Evolutionary conservation across 164 flowering plant genomes (phyloP).

Genomic region (Aristolochia fimbriata): DNA sequence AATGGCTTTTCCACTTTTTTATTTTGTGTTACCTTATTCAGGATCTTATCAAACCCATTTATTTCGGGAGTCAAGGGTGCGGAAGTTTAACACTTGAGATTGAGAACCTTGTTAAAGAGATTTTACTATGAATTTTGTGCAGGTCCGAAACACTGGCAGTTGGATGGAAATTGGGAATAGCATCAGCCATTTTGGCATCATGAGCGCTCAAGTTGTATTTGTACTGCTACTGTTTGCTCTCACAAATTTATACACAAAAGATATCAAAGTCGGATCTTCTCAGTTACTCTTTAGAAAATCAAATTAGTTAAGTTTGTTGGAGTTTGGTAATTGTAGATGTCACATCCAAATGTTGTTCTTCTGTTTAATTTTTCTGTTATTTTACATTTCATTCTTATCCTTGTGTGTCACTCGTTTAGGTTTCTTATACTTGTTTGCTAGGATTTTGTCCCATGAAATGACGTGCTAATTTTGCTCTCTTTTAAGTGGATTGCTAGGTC

Average conservation of each 20-base stretch:
- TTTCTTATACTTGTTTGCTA: too few species aligned
- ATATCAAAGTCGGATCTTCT: conserved; percentile 38
- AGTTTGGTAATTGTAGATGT: too few species aligned
- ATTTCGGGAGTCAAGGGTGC: too few species aligned
- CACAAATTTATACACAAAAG: conserved; percentile 77
- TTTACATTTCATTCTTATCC: too few species aligned
- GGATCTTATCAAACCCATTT: too few species aligned
- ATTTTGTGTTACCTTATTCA: too few species aligned
- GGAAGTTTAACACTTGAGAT: background rate
- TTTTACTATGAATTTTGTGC: conserved; percentile 2
- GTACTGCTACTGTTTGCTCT: conserved; percentile 85
- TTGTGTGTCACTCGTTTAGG: too few species aligned
- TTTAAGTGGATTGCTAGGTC: too few species aligned
- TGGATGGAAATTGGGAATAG: conserved; percentile 99
- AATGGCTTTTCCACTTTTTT: conserved; percentile 4
- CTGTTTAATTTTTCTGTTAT: too few species aligned
- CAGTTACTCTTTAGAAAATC: conserved; percentile 36
- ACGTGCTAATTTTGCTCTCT: too few species aligned
- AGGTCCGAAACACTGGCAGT: conserved; percentile 90
- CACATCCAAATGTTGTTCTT: too few species aligned
- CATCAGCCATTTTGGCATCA: conserved; percentile 94
- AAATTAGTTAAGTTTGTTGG: conserved; percentile 16
- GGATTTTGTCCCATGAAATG: too few species aligned
- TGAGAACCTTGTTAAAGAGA: background rate
- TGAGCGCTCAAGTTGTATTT: conserved; percentile 96